Conservation (phyloP, 371 early-diverging fungal genomes). For the Batkoa obscura region DNA sequence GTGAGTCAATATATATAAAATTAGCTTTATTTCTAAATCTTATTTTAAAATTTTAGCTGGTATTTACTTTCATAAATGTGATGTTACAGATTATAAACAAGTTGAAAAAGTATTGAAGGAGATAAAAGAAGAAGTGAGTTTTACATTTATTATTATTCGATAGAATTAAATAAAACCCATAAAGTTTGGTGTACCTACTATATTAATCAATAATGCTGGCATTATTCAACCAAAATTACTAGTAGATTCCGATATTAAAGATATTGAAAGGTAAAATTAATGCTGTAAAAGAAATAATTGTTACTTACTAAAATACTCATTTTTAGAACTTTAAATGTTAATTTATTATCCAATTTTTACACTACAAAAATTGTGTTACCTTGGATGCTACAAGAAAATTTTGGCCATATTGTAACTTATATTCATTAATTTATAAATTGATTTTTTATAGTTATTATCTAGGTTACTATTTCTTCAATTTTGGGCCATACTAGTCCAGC, state of each 20-base stretch:
- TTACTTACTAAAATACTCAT: background rate
- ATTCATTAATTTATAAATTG: background rate
- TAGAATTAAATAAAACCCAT: background rate
- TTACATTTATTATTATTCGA: background rate
- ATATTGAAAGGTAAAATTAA: background rate
- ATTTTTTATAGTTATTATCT: background rate
- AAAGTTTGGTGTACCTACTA: slow-evolving; percentile 4
- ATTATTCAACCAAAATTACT: background rate
- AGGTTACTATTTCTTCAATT: slow-evolving; percentile 21
- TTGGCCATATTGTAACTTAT: slow-evolving; percentile 26
- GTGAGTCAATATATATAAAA: background rate
- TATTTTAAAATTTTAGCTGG: background rate
- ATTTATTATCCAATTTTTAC: slow-evolving; percentile 25
- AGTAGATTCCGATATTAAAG: background rate
- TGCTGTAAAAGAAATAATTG: background rate
- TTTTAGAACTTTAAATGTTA: slow-evolving; percentile 23
- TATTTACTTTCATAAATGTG: slow-evolving; percentile 1
- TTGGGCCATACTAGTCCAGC: slow-evolving; percentile 20
- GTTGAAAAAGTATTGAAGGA: background rate
- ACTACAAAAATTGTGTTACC: slow-evolving; percentile 25
- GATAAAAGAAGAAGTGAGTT: background rate
- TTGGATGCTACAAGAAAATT: slow-evolving; percentile 20
- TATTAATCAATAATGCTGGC: slow-evolving; percentile 5
- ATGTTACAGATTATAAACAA: background rate
- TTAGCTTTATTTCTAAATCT: too few species aligned